These are phyloP conservation scores for Leishmania turanica DNA, from an alignment of 208 protist genomes.

Conservation along the genomic window DNA sequence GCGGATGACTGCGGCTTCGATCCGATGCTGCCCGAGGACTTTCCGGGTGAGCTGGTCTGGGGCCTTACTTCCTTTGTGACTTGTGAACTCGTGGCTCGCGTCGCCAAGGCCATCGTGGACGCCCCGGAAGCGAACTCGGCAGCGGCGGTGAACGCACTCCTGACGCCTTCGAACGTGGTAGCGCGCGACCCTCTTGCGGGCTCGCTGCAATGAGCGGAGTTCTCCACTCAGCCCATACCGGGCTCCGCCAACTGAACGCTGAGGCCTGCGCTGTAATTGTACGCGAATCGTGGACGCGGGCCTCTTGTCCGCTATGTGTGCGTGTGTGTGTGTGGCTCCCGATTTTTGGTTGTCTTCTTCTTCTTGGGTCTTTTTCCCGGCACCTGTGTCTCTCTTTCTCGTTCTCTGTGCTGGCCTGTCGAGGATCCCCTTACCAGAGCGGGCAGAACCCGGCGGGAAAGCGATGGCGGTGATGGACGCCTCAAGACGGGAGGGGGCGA, in stretches of 20 bases:
- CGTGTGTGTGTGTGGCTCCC: background rate
- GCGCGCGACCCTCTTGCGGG: conserved; percentile 24
- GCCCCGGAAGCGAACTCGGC: background rate
- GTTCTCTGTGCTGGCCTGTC: background rate
- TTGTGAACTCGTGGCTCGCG: conserved; percentile 67
- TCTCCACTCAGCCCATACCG: background rate
- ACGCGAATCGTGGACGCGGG: background rate
- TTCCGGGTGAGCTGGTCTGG: conserved; percentile 85
- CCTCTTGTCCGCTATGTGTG: background rate
- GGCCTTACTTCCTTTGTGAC: conserved; percentile 78
- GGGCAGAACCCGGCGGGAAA: background rate
- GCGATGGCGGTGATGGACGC: background rate
- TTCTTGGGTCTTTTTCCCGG: background rate
- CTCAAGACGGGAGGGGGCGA: background rate
- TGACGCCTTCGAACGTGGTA: conserved; percentile 24
- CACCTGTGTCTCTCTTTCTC: background rate
- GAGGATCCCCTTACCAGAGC: background rate
- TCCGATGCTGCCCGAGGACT: conserved; percentile 66
- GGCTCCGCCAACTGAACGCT: background rate
- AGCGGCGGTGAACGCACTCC: conserved; percentile 6
- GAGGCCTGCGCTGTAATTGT: background rate
- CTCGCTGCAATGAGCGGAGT: background rate
- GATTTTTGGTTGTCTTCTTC: background rate
- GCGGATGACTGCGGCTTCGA: conserved; percentile 48
- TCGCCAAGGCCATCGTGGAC: conserved; percentile 30